Conservation (phyloP, 2,329 filamentous ascomycete species). For the Trichoderma polysporum region DNA sequence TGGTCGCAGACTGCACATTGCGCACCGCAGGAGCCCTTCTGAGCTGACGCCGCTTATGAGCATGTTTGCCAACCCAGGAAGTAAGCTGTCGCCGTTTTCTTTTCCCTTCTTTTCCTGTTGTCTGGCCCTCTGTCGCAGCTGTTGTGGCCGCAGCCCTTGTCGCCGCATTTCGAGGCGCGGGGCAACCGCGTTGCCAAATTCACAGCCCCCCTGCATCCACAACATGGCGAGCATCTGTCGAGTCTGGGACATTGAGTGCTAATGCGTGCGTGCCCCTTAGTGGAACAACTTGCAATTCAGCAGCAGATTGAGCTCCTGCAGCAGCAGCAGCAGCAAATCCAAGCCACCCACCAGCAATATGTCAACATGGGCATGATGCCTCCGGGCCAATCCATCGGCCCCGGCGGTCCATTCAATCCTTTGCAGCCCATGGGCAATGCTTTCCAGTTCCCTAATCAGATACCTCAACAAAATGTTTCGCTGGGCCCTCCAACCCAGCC, state of each 20-base stretch:
- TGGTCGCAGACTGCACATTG: constrained; percentile 92
- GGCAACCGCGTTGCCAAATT: constrained; percentile 11
- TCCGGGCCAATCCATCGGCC: constrained; percentile 72
- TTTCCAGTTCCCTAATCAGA: constrained; percentile 85
- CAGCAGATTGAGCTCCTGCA: constrained; percentile 97
- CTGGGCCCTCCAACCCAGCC: constrained; percentile 77
- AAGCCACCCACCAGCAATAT: constrained; percentile 95
- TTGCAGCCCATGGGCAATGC: constrained; percentile 78
- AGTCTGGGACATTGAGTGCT: constrained; percentile 22
- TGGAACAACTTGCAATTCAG: constrained; percentile 97
- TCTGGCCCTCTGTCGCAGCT: neutral
- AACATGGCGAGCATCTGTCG: neutral
- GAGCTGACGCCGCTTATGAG: constrained; percentile 97
- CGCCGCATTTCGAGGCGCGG: constrained; percentile 10
- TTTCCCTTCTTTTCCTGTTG: neutral
- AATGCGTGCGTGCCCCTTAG: constrained; percentile 46
- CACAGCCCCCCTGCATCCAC: constrained; percentile 2
- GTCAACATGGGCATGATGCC: constrained; percentile 96
- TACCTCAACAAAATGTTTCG: constrained; percentile 69
- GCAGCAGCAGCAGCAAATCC: constrained; percentile 96
- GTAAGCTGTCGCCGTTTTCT: constrained; percentile 48
- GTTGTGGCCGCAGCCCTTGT: constrained; percentile 4
- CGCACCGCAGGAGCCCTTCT: constrained; percentile 93
- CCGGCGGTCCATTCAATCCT: constrained; percentile 70
- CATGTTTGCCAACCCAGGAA: constrained; percentile 70